A percentile compares a stretch with the other conserved stretches of the same genome.
Evolutionary conservation across 31 red algal species (phyloP).

Genomic region (Asparagopsis taxiformis): DNA sequence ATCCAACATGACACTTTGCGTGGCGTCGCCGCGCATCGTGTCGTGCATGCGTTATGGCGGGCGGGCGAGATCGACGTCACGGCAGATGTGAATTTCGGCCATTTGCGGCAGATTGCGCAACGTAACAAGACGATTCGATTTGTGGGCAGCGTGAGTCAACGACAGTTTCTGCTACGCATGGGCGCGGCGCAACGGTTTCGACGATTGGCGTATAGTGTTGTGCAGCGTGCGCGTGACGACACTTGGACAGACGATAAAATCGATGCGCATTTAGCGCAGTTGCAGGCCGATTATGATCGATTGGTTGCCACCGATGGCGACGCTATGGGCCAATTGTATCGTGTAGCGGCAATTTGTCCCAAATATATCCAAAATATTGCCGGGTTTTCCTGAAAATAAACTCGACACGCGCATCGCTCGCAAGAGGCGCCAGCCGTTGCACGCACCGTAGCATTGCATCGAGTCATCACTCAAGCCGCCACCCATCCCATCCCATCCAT

Average conservation of each 20-base stretch:
- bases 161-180: conserved; percentile 53
- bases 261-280: conserved; percentile 38
- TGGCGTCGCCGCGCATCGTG: conserved; percentile 60
- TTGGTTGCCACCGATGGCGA: conserved; percentile 48
- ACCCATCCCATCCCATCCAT: too few species aligned
- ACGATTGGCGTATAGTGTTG: conserved; percentile 20
- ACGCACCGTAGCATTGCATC: too few species aligned
- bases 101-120: conserved; percentile 22
- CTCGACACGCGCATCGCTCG: too few species aligned
- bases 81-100: conserved; percentile 88
- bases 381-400: too few species aligned
- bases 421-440: too few species aligned
- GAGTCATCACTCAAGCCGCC: too few species aligned
- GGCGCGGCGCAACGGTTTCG: conserved; percentile 64
- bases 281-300: conserved; percentile 68
- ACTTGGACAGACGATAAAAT: conserved; percentile 18
- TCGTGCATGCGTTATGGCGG: conserved; percentile 32
- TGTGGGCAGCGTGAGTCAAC: conserved; percentile 46
- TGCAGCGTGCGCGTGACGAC: conserved; percentile 13
- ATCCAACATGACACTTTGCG: conserved; percentile 37
- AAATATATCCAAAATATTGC: conserved; percentile 12
- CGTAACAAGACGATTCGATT: conserved; percentile 5
- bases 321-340: conserved; percentile 79
- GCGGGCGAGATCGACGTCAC: conserved; percentile 85
- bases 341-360: conserved; percentile 34